These are phyloP conservation scores for Mycena galopus DNA, from an alignment of 768 basidiomycete species.

Conservation along the genomic window DNA sequence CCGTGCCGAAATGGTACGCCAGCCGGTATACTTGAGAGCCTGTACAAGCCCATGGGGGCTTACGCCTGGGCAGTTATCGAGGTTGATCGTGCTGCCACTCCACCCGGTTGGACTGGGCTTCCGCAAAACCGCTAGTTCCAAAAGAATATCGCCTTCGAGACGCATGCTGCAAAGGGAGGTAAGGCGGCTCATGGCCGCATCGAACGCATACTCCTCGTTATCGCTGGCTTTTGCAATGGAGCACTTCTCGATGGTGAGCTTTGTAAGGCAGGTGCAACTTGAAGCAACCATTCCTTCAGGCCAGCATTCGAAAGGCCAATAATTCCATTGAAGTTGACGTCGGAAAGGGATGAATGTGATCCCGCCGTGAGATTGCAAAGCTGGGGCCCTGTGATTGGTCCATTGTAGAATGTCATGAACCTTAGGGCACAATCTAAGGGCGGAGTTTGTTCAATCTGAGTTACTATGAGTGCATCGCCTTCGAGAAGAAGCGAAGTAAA, in stretches of 20 bases:
- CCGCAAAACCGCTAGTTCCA: conserved; percentile 17
- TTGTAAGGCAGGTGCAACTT: not conserved
- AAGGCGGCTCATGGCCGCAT: conserved; percentile 10
- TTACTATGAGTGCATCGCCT: not conserved
- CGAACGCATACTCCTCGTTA: conserved; percentile 17
- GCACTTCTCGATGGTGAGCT: conserved; percentile 12
- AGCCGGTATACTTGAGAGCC: conserved; percentile 17
- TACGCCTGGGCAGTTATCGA: conserved; percentile 15
- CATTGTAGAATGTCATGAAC: not conserved
- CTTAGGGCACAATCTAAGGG: conserved; percentile 11
- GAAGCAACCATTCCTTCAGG: conserved; percentile 13
- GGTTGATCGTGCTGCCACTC: not conserved
- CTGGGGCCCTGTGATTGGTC: conserved; percentile 20
- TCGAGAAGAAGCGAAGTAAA: not conserved
- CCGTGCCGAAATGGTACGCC: conserved; percentile 6
- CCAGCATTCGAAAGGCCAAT: conserved; percentile 16
- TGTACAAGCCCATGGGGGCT: conserved; percentile 17
- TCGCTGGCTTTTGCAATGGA: conserved; percentile 15
- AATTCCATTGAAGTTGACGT: conserved; percentile 9
- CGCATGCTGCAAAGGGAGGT: conserved; percentile 5
- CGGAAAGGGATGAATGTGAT: conserved; percentile 12
- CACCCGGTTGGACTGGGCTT: not conserved
- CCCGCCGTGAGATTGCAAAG: conserved; percentile 7
- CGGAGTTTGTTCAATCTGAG: conserved; percentile 23
- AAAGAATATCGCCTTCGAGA: conserved; percentile 13